phyloP scores from a whole-genome alignment of 2,329 filamentous ascomycete species.

The Colletotrichum sp. region DNA sequence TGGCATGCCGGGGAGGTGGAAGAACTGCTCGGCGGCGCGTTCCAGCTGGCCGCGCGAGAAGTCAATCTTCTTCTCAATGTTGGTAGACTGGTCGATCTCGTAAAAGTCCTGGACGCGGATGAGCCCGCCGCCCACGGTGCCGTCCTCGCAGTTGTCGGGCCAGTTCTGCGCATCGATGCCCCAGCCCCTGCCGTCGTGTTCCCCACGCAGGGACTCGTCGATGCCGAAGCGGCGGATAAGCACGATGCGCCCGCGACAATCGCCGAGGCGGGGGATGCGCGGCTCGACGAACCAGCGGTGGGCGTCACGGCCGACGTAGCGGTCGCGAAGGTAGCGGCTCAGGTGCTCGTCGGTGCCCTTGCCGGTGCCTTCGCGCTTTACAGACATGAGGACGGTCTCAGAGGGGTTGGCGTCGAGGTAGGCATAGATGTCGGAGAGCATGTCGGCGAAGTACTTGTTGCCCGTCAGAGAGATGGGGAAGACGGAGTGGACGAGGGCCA shows the following conservation, averaged over 20 bases:
- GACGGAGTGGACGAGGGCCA: slow-evolving; percentile 86
- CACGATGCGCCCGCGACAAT: slow-evolving; percentile 82
- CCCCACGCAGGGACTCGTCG: slow-evolving; percentile 55
- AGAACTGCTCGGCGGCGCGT: slow-evolving; percentile 64
- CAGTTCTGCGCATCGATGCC: slow-evolving; percentile 70
- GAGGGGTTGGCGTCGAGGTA: slow-evolving; percentile 81
- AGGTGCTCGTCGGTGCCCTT: slow-evolving; percentile 81
- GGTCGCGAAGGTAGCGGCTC: slow-evolving; percentile 71
- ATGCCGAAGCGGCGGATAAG: slow-evolving; percentile 81
- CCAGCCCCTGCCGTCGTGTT: slow-evolving; percentile 57
- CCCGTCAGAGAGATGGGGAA: slow-evolving; percentile 89
- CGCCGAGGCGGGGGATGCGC: slow-evolving; percentile 77
- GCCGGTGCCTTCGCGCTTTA: slow-evolving; percentile 92
- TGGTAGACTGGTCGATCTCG: slow-evolving; percentile 76
- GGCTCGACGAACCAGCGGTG: slow-evolving; percentile 79
- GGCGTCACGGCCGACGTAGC: slow-evolving; percentile 65
- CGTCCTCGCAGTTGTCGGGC: slow-evolving; percentile 89
- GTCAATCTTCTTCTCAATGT: slow-evolving; percentile 81
- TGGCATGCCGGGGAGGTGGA: slow-evolving; percentile 42
- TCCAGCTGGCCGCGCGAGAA: slow-evolving; percentile 78
- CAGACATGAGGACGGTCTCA: slow-evolving; percentile 83
- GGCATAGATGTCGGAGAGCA: slow-evolving; percentile 72
- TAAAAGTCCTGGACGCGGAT: slow-evolving; percentile 95
- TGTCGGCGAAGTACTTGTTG: slow-evolving; percentile 75
- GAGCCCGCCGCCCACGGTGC: slow-evolving; percentile 69